Percentiles rank a stretch among this genome's conserved stretches.
Evolutionary conservation across 345 rosid species (phyloP).

Genomic region (Clausena lansium): DNA sequence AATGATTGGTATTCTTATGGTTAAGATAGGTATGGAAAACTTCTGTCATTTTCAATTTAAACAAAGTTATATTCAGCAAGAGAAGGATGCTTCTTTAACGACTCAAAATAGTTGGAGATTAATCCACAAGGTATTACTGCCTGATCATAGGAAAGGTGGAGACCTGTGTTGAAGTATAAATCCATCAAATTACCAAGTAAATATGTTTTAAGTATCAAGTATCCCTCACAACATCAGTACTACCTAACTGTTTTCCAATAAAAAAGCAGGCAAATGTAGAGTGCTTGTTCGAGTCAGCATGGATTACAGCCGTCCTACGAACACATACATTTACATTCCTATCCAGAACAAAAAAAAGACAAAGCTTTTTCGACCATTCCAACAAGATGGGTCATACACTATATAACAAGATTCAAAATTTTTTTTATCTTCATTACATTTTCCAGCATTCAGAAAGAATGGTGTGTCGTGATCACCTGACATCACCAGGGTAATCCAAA

Average conservation of each 20-base stretch:
- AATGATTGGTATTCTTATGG: background rate
- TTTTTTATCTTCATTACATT: background rate
- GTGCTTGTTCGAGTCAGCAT: background rate
- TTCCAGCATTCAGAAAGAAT: background rate
- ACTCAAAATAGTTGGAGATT: background rate
- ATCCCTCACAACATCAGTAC: background rate
- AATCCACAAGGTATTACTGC: background rate
- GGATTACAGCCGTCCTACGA: background rate
- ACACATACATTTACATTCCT: background rate
- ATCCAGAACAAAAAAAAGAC: background rate
- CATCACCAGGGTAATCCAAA: constrained; percentile 75
- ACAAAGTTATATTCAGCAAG: no score
- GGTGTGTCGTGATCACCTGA: constrained; percentile 34
- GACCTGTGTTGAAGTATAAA: background rate
- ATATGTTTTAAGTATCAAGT: background rate
- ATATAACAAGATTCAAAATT: background rate
- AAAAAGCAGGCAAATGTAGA: background rate
- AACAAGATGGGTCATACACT: background rate
- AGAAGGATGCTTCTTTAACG: background rate
- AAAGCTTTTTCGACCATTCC: background rate
- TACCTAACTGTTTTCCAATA: background rate
- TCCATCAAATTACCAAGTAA: background rate
- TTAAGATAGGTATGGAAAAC: background rate
- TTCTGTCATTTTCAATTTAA: background rate
- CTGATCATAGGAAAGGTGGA: background rate